Conservation (phyloP, 1,139 yeast species). For the Williopsis jadinii region DNA sequence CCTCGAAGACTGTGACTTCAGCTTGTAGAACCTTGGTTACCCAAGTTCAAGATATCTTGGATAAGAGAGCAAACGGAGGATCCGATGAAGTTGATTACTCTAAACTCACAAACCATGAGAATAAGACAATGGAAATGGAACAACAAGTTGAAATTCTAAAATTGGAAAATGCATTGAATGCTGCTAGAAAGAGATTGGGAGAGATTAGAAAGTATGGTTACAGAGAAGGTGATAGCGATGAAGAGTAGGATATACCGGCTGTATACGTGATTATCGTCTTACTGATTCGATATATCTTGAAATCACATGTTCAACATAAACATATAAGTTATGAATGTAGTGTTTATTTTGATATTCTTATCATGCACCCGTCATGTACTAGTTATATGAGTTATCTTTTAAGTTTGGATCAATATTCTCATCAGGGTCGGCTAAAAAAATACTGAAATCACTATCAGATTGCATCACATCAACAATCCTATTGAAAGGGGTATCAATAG, state of each 20-base stretch:
- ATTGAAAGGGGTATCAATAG: too few relatives aligned
- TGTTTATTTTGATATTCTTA: too few relatives aligned
- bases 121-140: constrained; percentile 85
- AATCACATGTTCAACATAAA: too few relatives aligned
- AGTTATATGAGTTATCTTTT: too few relatives aligned
- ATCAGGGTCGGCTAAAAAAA: too few relatives aligned
- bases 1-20: constrained; percentile 60
- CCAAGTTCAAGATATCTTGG: constrained; percentile 59
- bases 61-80: constrained; percentile 27
- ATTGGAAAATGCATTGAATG: constrained; percentile 62
- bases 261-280: not conserved
- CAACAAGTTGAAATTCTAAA: constrained; percentile 88
- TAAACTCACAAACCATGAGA: constrained; percentile 69
- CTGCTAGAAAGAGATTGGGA: constrained; percentile 77
- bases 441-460: too few relatives aligned
- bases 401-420: too few relatives aligned
- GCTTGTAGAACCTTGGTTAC: constrained; percentile 71
- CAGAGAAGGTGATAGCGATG: constrained; percentile 23
- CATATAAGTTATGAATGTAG: too few relatives aligned
- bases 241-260: constrained; percentile 9
- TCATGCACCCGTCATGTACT: too few relatives aligned
- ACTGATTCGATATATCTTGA: too few relatives aligned
- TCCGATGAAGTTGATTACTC: constrained; percentile 56
- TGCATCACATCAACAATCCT: too few relatives aligned
- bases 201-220: constrained; percentile 63